Base-by-base conservation (phyloP, 1,284 basidiomycete genomes). In the Testicularia cyperi region DNA sequence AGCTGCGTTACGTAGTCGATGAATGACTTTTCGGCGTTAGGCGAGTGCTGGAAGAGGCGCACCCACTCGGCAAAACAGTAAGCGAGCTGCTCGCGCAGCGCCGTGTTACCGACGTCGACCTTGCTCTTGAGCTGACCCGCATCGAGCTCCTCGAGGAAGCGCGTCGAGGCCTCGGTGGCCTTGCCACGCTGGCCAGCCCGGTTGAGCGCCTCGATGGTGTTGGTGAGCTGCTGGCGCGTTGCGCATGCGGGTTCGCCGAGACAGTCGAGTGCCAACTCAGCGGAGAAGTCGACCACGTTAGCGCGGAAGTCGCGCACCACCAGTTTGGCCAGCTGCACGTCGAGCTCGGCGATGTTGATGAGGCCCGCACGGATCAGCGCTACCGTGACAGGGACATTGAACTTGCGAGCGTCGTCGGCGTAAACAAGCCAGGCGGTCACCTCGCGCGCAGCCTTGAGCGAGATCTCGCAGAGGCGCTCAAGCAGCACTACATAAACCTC, bases 341-440 rank as follows among this genome's bases (percentile, higher is more conserved):
- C 95, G 70, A 91, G 86, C 47, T 92, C 85, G 13, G 81, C 80
- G 24, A 87, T 80, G 57, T 83, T 85, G 75, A 99, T 83, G 38
- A 97, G 82, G 35, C 87, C 85, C 46, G 88, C 88, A 32, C 87
- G 85, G 46, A 98, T 80, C 34, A 98, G 82, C 2, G 90, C 88
- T 22, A 90, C 84, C 0, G 92, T 97, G 58, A 96, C 95, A 6
- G 91, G 85, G 13, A 97, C 86, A 75, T 96, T 96, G 80, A 90
- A 90, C 79, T 98, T 98, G 60, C 74, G 68, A 80, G 94, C 89
- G 77, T 98, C 95, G 76, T 98, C 92, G 13, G 94, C 90, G 74
- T 92, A 96, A 37, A 97, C 80, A 39, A 99, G 81, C 95, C 95
- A 99, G 12, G 88, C 90, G 46, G 92, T 88, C 8, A 94, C 95